Base-by-base conservation (phyloP, 305 asterid species). In the Nicotiana rustica region DNA sequence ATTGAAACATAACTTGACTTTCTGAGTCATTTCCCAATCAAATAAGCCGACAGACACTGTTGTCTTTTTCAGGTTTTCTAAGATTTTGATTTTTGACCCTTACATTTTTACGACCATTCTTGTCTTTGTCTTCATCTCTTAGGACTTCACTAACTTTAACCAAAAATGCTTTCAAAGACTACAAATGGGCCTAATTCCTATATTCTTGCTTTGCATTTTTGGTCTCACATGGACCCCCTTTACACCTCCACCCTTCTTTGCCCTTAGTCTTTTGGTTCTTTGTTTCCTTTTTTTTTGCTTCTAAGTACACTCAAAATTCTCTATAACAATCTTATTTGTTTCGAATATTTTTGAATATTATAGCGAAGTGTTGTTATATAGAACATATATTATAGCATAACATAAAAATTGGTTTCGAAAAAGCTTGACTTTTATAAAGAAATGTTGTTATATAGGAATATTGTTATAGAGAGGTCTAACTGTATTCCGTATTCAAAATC, bases 1-100 rank as follows among this genome's bases (percentile, higher is more conserved):
- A 75, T 14, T 10, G 25, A 75, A 75, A 52, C 79, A 75, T 52
- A 4, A 49, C 55, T 75, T 75, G 79, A 75, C 79, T 75, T 75
- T 49, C 25, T 52, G 79, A 75, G 47, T 75, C 44, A 75, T 75
- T 49, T 75, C 5, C 14, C 62, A 73, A 73, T 25, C 41, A 49
- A 73, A 49, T 59, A 7, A 25, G 79, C 15, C 15, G 79, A 75
- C 79, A 75, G 14, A 52, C 4, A 13, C 15, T 49, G 79, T 25
- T 52, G 64, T 52, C 79, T 29, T 75, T 73, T 75, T 75, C 79
- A 75, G 64, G 44, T 15, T 52, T 25, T 49, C 15, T 25, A 75
- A 55, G 6, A 55, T 55, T 13, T 55, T 55, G 3, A 44, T 44
- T 8, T 44, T 44, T 44, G 59, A 52, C 59, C 17, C 79, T 41